A percentile compares a stretch with the other conserved stretches of the same genome.
Conservation (phyloP, 257 asterid genomes). For the Echites panduratus region DNA sequence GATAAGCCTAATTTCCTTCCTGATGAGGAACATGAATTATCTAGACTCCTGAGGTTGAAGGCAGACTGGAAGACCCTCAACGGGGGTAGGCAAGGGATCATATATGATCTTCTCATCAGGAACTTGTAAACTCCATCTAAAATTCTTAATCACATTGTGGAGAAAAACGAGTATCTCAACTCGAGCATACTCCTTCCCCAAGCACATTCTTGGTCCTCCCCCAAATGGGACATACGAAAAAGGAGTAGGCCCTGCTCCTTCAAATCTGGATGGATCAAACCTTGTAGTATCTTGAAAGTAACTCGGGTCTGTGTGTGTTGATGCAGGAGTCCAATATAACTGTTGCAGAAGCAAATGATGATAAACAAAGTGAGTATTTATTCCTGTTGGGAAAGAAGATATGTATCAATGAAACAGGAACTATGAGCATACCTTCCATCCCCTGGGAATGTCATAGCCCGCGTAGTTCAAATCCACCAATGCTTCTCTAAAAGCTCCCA, state of each 20-base stretch:
- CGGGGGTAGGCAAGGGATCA: slow-evolving; percentile 33
- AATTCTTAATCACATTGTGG: slow-evolving; percentile 29
- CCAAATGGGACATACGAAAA: slow-evolving; percentile 62
- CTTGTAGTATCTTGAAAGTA: slow-evolving; percentile 18
- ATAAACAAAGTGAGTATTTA: neutral
- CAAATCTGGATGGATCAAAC: slow-evolving; percentile 63
- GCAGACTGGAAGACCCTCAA: slow-evolving; percentile 32
- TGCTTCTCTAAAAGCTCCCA: slow-evolving; percentile 64
- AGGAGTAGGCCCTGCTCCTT: slow-evolving; percentile 56
- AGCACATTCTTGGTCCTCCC: slow-evolving; percentile 73
- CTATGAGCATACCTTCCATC: slow-evolving; percentile 59
- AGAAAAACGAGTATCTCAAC: slow-evolving; percentile 37
- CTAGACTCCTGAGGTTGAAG: slow-evolving; percentile 14
- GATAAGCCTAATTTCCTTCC: neutral
- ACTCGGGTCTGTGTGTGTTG: slow-evolving; percentile 42
- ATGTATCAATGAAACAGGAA: neutral
- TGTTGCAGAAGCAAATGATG: slow-evolving; percentile 12
- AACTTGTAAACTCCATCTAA: slow-evolving; percentile 27
- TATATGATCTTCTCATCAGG: slow-evolving; percentile 34
- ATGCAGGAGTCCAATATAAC: slow-evolving; percentile 57
- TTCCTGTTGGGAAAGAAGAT: neutral
- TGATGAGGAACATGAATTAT: neutral
- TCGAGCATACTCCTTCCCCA: slow-evolving; percentile 44
- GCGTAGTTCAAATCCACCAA: slow-evolving; percentile 44
- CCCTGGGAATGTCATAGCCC: slow-evolving; percentile 73